A percentile compares a stretch with the other conserved stretches of the same genome.
phyloP scores from a whole-genome alignment of 1,284 basidiomycete species.

The Malassezia furfur region DNA sequence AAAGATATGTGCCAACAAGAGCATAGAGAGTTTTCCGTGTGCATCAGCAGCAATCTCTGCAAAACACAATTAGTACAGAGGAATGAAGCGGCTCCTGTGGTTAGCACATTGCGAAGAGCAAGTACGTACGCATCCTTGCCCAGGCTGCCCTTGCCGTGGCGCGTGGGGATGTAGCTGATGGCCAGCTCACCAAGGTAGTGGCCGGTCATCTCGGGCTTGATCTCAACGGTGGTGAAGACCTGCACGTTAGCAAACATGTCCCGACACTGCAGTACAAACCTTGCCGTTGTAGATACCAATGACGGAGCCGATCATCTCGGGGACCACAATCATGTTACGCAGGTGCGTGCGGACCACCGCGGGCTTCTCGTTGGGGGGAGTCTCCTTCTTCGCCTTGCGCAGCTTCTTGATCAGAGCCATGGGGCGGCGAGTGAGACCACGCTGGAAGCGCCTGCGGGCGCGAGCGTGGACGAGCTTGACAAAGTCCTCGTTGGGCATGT shows the following conservation, averaged over 20 bases:
- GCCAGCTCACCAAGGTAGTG: conserved; percentile 85
- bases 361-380: conserved; percentile 95
- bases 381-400: conserved; percentile 98
- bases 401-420: conserved; percentile 99
- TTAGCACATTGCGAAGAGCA: neutral
- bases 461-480: conserved; percentile 90
- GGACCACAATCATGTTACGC: conserved; percentile 98
- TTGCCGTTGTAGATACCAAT: conserved; percentile 74
- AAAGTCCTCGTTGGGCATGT: conserved; percentile 74
- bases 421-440: conserved; percentile 94
- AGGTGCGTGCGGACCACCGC: conserved; percentile 97
- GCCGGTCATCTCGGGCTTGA: conserved; percentile 99
- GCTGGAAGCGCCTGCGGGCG: conserved; percentile 95
- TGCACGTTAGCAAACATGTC: neutral
- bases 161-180: conserved; percentile 88
- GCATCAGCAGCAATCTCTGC: neutral
- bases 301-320: conserved; percentile 92
- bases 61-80: conserved; percentile 18
- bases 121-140: conserved; percentile 21
- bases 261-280: conserved; percentile 51
- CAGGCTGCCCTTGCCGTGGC: conserved; percentile 62
- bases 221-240: conserved; percentile 51
- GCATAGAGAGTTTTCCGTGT: neutral
- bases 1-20: conserved; percentile 10
- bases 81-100: conserved; percentile 20